Evolutionary conservation across 768 basidiomycete species (phyloP).

Genomic region (Podaxis sp.): DNA sequence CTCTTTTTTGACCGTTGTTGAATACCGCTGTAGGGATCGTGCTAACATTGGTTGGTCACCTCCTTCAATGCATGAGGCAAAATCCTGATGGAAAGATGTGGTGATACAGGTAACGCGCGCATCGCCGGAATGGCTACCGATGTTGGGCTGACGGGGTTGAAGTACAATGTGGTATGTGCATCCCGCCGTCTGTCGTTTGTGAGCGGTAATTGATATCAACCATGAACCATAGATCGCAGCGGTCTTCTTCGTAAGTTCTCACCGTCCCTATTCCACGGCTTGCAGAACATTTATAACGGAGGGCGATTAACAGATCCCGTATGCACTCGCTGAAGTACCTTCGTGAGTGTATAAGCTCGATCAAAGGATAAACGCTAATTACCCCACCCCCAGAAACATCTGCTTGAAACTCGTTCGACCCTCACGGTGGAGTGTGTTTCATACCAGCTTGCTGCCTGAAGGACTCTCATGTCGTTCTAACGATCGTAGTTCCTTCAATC

Average conservation of each 20-base stretch:
- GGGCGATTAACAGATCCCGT: slow-evolving; percentile 21
- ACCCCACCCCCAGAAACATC: slow-evolving; percentile 22
- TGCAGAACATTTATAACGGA: background rate
- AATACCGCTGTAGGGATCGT: slow-evolving; percentile 24
- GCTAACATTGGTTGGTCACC: slow-evolving; percentile 27
- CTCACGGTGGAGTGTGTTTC: slow-evolving; percentile 27
- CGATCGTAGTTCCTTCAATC: slow-evolving; percentile 23
- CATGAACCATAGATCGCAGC: slow-evolving; percentile 23
- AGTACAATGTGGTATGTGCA: slow-evolving; percentile 29
- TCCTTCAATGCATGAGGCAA: background rate
- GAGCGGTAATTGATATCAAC: background rate
- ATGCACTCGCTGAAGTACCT: slow-evolving; percentile 30
- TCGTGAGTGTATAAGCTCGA: slow-evolving; percentile 18
- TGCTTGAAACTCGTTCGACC: slow-evolving; percentile 27
- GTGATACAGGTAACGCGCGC: slow-evolving; percentile 23
- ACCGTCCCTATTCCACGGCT: background rate
- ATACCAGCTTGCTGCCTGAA: background rate
- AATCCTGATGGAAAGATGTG: background rate
- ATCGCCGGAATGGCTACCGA: slow-evolving; percentile 30
- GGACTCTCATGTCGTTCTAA: background rate
- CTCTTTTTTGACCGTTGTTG: background rate
- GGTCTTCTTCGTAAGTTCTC: slow-evolving; percentile 27
- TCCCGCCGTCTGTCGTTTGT: background rate
- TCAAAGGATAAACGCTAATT: background rate
- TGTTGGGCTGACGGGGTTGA: slow-evolving; percentile 24